phyloP scores from a whole-genome alignment of 345 rosid genomes.

The Aquilaria malaccensis region DNA sequence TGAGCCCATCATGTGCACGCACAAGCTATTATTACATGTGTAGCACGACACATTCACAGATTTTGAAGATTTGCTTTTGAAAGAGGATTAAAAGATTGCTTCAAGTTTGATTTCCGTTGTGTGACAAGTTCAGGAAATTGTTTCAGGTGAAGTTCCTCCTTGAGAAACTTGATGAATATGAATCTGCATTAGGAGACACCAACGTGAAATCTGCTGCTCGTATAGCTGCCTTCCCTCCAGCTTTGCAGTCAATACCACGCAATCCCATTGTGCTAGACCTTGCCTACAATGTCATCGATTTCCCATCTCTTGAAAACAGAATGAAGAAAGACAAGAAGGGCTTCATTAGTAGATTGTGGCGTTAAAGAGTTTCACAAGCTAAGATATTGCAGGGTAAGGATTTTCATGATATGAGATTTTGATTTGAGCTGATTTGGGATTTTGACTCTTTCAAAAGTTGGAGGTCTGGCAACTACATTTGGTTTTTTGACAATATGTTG shows the following conservation, averaged over 20 bases:
- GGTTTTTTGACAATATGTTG: too few species aligned
- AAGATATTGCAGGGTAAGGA: too few species aligned
- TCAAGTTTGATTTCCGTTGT: too few species aligned
- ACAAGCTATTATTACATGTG: neutral
- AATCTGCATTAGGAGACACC: constrained; percentile 68
- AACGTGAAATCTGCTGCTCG: constrained; percentile 47
- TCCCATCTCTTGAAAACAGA: constrained; percentile 79
- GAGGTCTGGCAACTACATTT: too few species aligned
- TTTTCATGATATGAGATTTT: too few species aligned
- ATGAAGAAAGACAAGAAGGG: constrained; percentile 80
- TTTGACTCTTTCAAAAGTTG: too few species aligned
- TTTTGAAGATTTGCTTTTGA: too few species aligned
- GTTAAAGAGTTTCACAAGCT: constrained; percentile 25
- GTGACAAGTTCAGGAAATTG: neutral
- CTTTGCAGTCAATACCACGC: constrained; percentile 57
- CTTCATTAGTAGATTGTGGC: constrained; percentile 64
- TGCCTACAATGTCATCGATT: constrained; percentile 53
- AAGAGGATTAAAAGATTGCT: too few species aligned
- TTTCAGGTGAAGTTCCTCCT: constrained; percentile 66
- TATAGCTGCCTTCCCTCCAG: constrained; percentile 87
- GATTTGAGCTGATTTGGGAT: too few species aligned
- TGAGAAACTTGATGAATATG: constrained; percentile 76
- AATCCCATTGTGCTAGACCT: constrained; percentile 88
- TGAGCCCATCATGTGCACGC: too few species aligned
- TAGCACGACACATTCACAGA: too few species aligned